A percentile compares a stretch with the other conserved stretches of the same genome.
These are phyloP conservation scores for Fusarium protoensiforme DNA, from an alignment of 2,329 filamentous ascomycete species.

Conservation along the genomic window DNA sequence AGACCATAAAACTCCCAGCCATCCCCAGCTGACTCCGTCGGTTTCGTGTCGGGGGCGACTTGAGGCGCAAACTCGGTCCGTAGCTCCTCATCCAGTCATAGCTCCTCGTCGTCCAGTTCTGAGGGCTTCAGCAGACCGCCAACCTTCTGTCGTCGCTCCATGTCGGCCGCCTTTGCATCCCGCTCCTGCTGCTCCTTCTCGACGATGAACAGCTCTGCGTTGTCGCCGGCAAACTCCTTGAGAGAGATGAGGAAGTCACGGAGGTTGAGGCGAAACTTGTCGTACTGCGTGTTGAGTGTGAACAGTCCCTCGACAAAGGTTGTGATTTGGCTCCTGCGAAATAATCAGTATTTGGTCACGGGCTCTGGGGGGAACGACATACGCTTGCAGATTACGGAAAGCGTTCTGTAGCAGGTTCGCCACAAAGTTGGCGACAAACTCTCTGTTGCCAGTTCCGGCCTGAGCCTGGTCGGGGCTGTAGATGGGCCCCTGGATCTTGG, in stretches of 20 bases:
- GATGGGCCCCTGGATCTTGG: slow-evolving; percentile 93
- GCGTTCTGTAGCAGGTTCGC: slow-evolving; percentile 86
- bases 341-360: slow-evolving; percentile 48
- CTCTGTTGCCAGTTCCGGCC: slow-evolving; percentile 85
- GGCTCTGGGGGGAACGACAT: slow-evolving; percentile 53
- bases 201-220: slow-evolving; percentile 90
- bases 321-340: slow-evolving; percentile 80
- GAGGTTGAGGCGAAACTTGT: slow-evolving; percentile 94
- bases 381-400: slow-evolving; percentile 93
- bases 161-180: slow-evolving; percentile 87
- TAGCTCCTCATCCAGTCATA: slow-evolving; percentile 83
- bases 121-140: slow-evolving; percentile 96
- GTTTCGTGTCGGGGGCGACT: slow-evolving; percentile 41
- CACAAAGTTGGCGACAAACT: slow-evolving; percentile 91
- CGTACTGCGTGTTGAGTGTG: slow-evolving; percentile 85
- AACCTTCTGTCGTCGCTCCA: slow-evolving; percentile 93
- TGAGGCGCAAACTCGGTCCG: slow-evolving; percentile 67
- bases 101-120: slow-evolving; percentile 91
- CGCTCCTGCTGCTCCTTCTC: slow-evolving; percentile 93
- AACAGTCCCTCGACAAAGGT: slow-evolving; percentile 93
- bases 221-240: slow-evolving; percentile 96
- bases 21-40: slow-evolving; percentile 53
- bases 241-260: slow-evolving; percentile 97
- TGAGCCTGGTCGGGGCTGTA: slow-evolving; percentile 87
- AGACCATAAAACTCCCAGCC: slow-evolving; percentile 76